A percentile compares a stretch with the other conserved stretches of the same genome.
phyloP scores from a whole-genome alignment of 192 early-diverging fungal species.

The Entomortierella beljakovae region DNA sequence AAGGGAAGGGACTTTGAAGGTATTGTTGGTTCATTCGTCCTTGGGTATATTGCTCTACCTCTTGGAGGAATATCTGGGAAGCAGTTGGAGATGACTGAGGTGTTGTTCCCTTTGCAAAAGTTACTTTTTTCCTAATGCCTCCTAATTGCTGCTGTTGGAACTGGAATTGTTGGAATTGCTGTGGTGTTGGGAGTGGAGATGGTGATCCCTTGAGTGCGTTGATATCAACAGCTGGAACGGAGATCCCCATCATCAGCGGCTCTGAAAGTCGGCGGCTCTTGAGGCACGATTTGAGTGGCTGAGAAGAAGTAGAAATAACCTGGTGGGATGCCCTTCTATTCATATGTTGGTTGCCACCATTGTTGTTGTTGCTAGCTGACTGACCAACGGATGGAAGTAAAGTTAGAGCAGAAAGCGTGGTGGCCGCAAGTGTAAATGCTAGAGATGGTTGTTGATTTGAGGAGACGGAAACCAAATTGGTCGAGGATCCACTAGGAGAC shows the following conservation, averaged over 20 bases:
- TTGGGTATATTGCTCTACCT: neutral
- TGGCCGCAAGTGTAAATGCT: conserved; percentile 32
- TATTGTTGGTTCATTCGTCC: neutral
- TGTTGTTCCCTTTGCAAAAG: conserved; percentile 40
- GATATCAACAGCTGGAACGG: neutral
- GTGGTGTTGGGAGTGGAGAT: neutral
- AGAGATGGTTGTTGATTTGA: conserved; percentile 34
- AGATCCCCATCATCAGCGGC: neutral
- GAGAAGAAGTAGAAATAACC: neutral
- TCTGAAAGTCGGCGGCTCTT: conserved; percentile 1
- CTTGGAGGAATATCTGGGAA: conserved; percentile 13
- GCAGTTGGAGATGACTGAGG: conserved; percentile 31
- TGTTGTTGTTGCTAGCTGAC: conserved; percentile 2
- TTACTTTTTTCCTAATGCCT: conserved; percentile 22
- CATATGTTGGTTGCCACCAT: neutral
- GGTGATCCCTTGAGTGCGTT: neutral
- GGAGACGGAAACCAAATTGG: neutral
- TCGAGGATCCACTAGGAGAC: conserved; percentile 19
- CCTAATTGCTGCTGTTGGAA: neutral
- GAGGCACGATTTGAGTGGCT: conserved; percentile 37
- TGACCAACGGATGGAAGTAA: conserved; percentile 29
- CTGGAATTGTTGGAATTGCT: too few species aligned
- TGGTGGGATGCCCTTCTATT: neutral
- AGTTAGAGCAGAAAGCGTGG: conserved; percentile 26
- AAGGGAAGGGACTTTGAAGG: neutral